Conservation (phyloP, 2,329 filamentous ascomycete species). For the Lomentospora prolificans region DNA sequence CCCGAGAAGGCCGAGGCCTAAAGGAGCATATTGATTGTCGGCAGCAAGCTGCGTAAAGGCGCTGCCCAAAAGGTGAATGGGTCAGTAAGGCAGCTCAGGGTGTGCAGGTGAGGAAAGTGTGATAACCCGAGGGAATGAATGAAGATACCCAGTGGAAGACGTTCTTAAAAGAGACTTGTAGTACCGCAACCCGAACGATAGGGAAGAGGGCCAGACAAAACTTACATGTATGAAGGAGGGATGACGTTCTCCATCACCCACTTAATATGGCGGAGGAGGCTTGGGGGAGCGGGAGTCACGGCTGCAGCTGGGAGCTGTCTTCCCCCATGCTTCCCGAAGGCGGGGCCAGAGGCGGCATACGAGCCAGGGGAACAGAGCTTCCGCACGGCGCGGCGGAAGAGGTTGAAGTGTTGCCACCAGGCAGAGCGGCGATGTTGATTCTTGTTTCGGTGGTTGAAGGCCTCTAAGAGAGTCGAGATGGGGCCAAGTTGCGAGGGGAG, state of each 20-base stretch:
- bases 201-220: no score
- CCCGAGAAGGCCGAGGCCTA: conserved; percentile 61
- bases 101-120: no score
- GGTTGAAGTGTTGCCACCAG: conserved; percentile 70
- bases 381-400: conserved; percentile 57
- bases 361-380: conserved; percentile 35
- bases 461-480: conserved; percentile 49
- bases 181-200: no score
- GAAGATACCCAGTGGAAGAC: no score
- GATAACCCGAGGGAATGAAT: no score
- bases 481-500: conserved; percentile 21
- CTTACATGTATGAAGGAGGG: conserved; percentile 26
- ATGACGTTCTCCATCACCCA: conserved; percentile 22
- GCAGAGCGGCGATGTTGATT: conserved; percentile 77
- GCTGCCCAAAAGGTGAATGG: conserved; percentile 21
- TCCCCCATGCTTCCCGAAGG: not conserved
- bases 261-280: conserved; percentile 12
- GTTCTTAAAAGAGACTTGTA: no score
- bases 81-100: not conserved
- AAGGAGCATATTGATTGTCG: conserved; percentile 61
- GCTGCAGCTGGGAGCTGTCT: not conserved
- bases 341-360: conserved; percentile 12
- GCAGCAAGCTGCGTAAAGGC: conserved; percentile 61
- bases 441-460: conserved; percentile 73
- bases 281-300: not conserved